Conservation (phyloP, 1,284 basidiomycete genomes). For the Lentinula novae-zelandiae region DNA sequence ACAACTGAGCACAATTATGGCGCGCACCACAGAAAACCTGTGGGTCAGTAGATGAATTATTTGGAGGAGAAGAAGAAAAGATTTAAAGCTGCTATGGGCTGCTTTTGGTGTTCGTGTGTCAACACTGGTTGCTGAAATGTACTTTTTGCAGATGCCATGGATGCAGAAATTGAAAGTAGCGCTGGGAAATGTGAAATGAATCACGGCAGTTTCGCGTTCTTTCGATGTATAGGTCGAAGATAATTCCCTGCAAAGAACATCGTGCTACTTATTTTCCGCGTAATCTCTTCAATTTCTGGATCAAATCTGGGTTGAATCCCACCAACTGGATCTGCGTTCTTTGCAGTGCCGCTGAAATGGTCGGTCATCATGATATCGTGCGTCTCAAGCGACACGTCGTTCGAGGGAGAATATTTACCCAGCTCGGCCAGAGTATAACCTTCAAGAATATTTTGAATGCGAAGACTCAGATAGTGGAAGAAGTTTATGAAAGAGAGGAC, state of each 20-base stretch:
- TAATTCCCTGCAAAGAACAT: too few relatives aligned
- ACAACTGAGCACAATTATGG: background rate
- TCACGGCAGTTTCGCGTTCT: too few relatives aligned
- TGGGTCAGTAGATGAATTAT: background rate
- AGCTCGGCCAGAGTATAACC: constrained; percentile 8
- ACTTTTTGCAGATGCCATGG: too few relatives aligned
- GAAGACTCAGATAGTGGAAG: background rate
- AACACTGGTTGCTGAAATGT: too few relatives aligned
- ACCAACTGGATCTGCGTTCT: constrained; percentile 70
- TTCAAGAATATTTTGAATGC: background rate
- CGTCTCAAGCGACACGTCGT: constrained; percentile 36
- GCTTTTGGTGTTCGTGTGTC: too few relatives aligned
- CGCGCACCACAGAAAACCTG: background rate
- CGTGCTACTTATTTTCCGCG: too few relatives aligned
- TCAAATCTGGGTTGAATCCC: constrained; percentile 19
- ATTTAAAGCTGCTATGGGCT: too few relatives aligned
- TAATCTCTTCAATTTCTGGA: too few relatives aligned
- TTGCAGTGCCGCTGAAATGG: constrained; percentile 53
- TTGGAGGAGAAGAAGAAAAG: too few relatives aligned
- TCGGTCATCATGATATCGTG: constrained; percentile 55
- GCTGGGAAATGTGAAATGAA: too few relatives aligned
- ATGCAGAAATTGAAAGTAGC: too few relatives aligned
- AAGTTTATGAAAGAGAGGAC: background rate
- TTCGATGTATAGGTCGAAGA: background rate
- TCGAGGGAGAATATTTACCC: constrained; percentile 17